Evolutionary conservation across 768 basidiomycete genomes (phyloP).

Genomic region (Tricholoma sp.): DNA sequence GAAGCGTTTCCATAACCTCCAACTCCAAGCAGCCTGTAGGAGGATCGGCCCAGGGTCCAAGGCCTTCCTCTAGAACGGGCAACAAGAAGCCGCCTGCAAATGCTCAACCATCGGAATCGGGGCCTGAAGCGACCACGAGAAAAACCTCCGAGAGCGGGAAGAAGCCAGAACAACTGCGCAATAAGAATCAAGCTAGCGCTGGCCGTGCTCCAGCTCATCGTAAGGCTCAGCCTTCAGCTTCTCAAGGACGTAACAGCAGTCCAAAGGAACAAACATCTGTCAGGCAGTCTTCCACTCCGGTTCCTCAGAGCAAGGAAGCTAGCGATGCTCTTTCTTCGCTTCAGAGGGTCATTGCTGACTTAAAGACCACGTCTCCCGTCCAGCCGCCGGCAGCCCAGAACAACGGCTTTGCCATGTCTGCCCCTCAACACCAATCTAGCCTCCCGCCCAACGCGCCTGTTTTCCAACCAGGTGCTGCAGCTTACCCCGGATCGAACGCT

Average conservation of each 20-base stretch:
- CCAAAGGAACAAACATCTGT: slow-evolving; percentile 36
- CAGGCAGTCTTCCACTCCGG: slow-evolving; percentile 42
- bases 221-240: slow-evolving; percentile 53
- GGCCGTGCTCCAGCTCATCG: slow-evolving; percentile 46
- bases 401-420: slow-evolving; percentile 42
- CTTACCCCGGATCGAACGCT: slow-evolving; percentile 45
- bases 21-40: slow-evolving; percentile 40
- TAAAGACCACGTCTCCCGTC: slow-evolving; percentile 78
- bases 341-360: slow-evolving; percentile 90
- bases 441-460: slow-evolving; percentile 64
- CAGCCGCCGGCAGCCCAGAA: slow-evolving; percentile 38
- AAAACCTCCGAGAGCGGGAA: slow-evolving; percentile 53
- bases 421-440: slow-evolving; percentile 44
- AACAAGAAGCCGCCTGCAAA: slow-evolving; percentile 53
- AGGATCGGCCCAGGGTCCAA: slow-evolving; percentile 36
- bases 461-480: slow-evolving; percentile 65
- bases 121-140: slow-evolving; percentile 63
- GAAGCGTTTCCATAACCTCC: slow-evolving; percentile 47
- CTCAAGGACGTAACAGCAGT: slow-evolving; percentile 46
- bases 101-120: slow-evolving; percentile 51
- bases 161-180: slow-evolving; percentile 50
- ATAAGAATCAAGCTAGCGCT: slow-evolving; percentile 45
- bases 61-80: slow-evolving; percentile 62
- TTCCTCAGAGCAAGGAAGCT: slow-evolving; percentile 53
- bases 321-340: slow-evolving; percentile 83